Evolutionary conservation across 1,284 basidiomycete genomes (phyloP).

Genomic region (Austroboletus novae-zelandiae): DNA sequence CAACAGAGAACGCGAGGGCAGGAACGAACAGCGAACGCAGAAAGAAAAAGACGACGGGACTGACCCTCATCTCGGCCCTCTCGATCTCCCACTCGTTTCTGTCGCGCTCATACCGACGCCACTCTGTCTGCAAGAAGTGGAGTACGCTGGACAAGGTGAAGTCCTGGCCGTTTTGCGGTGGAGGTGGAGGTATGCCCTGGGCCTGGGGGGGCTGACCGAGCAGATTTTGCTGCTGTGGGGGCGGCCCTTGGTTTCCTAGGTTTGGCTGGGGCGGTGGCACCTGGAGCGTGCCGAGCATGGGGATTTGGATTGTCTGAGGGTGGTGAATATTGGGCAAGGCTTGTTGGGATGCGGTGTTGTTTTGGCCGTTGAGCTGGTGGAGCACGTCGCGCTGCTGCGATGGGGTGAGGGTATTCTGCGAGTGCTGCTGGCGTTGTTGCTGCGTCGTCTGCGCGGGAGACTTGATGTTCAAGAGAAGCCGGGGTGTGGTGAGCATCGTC

Average conservation of each 20-base stretch:
- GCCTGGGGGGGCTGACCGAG: constrained; percentile 52
- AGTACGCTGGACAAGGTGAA: constrained; percentile 93
- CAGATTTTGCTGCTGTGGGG: constrained; percentile 45
- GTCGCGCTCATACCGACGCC: constrained; percentile 94
- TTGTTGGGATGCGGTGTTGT: constrained; percentile 19
- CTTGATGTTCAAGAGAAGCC: constrained; percentile 25
- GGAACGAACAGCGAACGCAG: background rate
- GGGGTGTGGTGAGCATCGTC: constrained; percentile 21
- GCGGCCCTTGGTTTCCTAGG: constrained; percentile 35
- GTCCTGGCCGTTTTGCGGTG: constrained; percentile 80
- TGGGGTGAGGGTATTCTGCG: constrained; percentile 27
- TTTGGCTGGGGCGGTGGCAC: constrained; percentile 51
- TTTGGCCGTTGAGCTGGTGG: constrained; percentile 26
- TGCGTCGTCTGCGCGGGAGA: constrained; percentile 22
- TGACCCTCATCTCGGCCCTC: constrained; percentile 95
- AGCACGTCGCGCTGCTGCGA: constrained; percentile 31
- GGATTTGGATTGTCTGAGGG: constrained; percentile 47
- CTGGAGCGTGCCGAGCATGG: constrained; percentile 71
- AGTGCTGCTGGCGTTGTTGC: constrained; percentile 25
- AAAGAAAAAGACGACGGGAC: constrained; percentile 37
- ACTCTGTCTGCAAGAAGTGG: constrained; percentile 97
- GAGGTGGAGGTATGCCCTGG: constrained; percentile 66
- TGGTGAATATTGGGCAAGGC: constrained; percentile 34
- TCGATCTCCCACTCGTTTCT: constrained; percentile 99
- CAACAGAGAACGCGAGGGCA: background rate